These are phyloP conservation scores for Ceratonia siliqua DNA, from an alignment of 306 rosid species.

Conservation along the genomic window DNA sequence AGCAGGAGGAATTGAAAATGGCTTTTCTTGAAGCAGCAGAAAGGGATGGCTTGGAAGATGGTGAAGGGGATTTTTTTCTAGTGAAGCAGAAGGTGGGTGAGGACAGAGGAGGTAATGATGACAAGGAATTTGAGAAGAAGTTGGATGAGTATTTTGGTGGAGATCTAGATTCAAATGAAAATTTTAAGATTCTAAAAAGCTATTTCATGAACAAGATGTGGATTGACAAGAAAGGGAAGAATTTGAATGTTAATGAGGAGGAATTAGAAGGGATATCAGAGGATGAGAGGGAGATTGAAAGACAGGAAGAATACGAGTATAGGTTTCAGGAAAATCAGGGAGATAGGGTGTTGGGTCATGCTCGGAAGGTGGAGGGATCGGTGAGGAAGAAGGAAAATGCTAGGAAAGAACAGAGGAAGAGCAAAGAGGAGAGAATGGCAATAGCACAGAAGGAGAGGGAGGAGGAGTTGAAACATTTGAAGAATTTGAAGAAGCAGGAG, in stretches of 20 bases:
- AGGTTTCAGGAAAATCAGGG: constrained; percentile 78
- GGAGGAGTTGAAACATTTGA: constrained; percentile 85
- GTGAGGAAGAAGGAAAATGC: constrained; percentile 84
- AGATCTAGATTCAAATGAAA: constrained; percentile 49
- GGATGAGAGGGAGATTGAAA: constrained; percentile 70
- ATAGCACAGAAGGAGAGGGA: constrained; percentile 77
- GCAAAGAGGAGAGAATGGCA: constrained; percentile 88
- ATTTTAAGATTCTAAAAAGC: constrained; percentile 53
- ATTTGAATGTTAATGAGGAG: constrained; percentile 45
- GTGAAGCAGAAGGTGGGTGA: constrained; percentile 44
- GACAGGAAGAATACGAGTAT: constrained; percentile 80
- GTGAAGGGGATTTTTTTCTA: constrained; percentile 54
- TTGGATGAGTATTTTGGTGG: constrained; percentile 70
- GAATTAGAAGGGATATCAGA: constrained; percentile 63
- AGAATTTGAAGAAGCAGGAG: constrained; percentile 92
- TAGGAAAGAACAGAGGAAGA: constrained; percentile 84
- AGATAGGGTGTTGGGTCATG: constrained; percentile 76
- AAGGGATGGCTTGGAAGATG: constrained; percentile 47
- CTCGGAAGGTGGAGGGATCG: constrained; percentile 70
- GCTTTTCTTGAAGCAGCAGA: constrained; percentile 63
- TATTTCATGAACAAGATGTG: constrained; percentile 71
- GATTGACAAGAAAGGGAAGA: constrained; percentile 46
- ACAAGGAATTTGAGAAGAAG: constrained; percentile 51
- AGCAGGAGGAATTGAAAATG: constrained; percentile 66
- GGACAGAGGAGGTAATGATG: constrained; percentile 36